Conservation (phyloP, 495 filamentous ascomycete species). For the Hyaloscypha bicolor region DNA sequence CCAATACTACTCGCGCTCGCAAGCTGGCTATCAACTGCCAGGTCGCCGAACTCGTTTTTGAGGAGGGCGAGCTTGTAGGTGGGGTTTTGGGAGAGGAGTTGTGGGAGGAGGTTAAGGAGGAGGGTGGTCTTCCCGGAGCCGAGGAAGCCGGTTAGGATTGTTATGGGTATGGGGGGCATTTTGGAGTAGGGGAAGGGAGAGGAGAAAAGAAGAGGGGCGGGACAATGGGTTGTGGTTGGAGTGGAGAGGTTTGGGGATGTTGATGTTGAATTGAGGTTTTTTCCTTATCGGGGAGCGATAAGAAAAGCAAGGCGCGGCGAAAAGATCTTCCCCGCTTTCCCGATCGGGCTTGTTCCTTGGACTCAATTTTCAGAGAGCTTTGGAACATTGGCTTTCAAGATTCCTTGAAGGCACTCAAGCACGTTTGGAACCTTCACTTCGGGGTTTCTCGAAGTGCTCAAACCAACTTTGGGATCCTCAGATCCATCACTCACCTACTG, state of each 20-base stretch:
- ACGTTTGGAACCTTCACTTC: no score
- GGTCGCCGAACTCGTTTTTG: conserved; percentile 97
- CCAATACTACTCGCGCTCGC: conserved; percentile 78
- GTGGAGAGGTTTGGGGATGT: background rate
- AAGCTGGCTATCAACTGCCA: conserved; percentile 90
- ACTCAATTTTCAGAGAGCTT: background rate
- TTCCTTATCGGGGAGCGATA: conserved; percentile 3
- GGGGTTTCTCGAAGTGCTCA: no score
- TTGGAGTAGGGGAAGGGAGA: conserved; percentile 43
- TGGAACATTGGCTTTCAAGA: background rate
- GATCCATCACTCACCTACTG: no score
- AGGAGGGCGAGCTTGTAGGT: conserved; percentile 87
- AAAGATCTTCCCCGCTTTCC: conserved; percentile 2
- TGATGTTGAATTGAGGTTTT: conserved; percentile 1
- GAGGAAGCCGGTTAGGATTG: conserved; percentile 92
- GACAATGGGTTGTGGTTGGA: no score
- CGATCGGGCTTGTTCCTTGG: background rate
- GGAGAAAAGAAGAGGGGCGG: conserved; percentile 40
- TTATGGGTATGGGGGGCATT: conserved; percentile 79
- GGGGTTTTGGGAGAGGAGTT: conserved; percentile 66
- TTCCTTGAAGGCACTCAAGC: no score
- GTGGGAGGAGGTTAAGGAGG: conserved; percentile 84
- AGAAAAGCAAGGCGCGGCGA: background rate
- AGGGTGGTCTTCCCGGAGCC: conserved; percentile 94
- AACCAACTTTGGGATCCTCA: no score